A percentile compares a stretch with the other conserved stretches of the same genome.
Conservation (phyloP, 345 rosid genomes). For the Salix suchowensis region DNA sequence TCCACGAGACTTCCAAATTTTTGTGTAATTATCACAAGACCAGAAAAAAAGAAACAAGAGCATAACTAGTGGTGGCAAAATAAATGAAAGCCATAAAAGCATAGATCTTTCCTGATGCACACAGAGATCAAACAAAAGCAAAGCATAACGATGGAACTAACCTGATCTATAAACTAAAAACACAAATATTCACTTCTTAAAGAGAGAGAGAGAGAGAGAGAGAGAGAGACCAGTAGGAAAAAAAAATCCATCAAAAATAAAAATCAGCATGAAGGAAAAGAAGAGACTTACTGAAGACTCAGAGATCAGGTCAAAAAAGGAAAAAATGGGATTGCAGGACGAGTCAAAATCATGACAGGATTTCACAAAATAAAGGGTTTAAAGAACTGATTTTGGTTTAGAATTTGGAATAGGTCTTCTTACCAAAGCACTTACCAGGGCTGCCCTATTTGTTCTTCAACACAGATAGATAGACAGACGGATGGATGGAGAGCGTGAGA, state of each 20-base stretch:
- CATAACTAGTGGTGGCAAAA: neutral
- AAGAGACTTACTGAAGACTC: slow-evolving; percentile 10
- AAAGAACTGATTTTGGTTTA: neutral
- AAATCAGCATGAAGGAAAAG: neutral
- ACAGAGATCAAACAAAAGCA: slow-evolving; percentile 1
- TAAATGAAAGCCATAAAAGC: neutral
- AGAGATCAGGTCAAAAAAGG: slow-evolving; percentile 8
- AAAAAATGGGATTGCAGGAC: neutral
- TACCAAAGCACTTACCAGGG: neutral
- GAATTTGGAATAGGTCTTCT: neutral
- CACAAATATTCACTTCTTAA: neutral
- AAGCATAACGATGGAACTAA: neutral
- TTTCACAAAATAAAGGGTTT: neutral
- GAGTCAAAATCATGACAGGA: slow-evolving; percentile 18
- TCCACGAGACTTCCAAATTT: neutral
- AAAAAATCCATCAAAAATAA: neutral
- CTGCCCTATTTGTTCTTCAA: neutral
- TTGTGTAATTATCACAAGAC: neutral
- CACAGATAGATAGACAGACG: neutral
- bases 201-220: no score
- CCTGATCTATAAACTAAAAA: neutral
- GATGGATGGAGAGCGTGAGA: neutral
- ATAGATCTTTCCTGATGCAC: neutral
- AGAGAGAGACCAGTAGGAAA: neutral
- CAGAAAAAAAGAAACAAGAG: neutral